A percentile compares a stretch with the other conserved stretches of the same genome.
Conservation (phyloP, 805 yeast genomes). For the Ogataea haglerorum region DNA sequence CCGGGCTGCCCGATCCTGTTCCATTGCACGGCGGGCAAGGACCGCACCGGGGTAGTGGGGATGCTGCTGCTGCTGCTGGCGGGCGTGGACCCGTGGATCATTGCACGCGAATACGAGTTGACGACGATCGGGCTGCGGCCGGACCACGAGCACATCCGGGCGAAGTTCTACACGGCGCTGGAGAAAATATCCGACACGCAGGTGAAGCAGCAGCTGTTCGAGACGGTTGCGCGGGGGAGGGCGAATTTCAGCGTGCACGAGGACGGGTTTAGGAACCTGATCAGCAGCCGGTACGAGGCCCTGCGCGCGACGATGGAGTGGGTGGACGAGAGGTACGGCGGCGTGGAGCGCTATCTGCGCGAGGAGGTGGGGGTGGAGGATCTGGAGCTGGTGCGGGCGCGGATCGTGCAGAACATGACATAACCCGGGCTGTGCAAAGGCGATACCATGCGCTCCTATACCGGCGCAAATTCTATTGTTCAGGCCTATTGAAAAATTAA, state of each 20-base stretch:
- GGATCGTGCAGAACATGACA: conserved; percentile 17
- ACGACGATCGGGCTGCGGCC: conserved; percentile 63
- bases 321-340: conserved; percentile 51
- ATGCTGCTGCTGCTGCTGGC: conserved; percentile 61
- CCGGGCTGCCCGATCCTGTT: conserved; percentile 52
- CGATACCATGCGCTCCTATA: conserved; percentile 1
- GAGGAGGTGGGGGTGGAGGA: conserved; percentile 41
- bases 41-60: conserved; percentile 73
- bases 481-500: conserved; percentile 3
- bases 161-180: conserved; percentile 34
- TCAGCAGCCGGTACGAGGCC: conserved; percentile 64
- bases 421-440: neutral
- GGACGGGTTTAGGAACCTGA: conserved; percentile 57
- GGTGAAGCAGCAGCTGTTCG: conserved; percentile 22
- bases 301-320: conserved; percentile 62
- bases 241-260: conserved; percentile 39
- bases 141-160: conserved; percentile 39
- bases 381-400: conserved; percentile 37
- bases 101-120: conserved; percentile 75
- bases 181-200: conserved; percentile 20
- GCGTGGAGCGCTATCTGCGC: conserved; percentile 45
- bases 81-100: conserved; percentile 62
- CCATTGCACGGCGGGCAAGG: conserved; percentile 87
- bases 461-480: conserved; percentile 9
- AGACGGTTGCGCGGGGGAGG: conserved; percentile 36